Conservation (phyloP, 2,329 filamentous ascomycete genomes). For the Mycosphaerella sp. region DNA sequence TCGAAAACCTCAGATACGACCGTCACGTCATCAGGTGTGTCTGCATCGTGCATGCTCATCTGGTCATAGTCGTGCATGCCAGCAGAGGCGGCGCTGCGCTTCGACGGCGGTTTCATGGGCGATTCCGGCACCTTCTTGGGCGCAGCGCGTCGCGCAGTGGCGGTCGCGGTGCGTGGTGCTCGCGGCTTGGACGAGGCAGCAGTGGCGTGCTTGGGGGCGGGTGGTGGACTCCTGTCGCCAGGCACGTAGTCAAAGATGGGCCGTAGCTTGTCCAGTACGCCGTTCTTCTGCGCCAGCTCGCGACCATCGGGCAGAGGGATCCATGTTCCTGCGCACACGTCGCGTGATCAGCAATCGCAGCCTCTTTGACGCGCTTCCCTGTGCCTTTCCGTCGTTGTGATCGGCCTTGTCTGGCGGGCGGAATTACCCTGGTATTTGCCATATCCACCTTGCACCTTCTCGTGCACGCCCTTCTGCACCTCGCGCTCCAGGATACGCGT, state of each 20-base stretch:
- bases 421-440: conserved; percentile 87
- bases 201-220: conserved; percentile 80
- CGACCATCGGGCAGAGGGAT: conserved; percentile 80
- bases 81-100: conserved; percentile 54
- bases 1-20: conserved; percentile 77
- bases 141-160: conserved; percentile 18
- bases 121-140: conserved; percentile 29
- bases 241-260: conserved; percentile 86
- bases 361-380: not conserved
- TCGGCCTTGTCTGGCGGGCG: not conserved
- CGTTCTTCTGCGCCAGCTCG: conserved; percentile 77
- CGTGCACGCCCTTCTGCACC: conserved; percentile 91
- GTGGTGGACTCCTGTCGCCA: conserved; percentile 81
- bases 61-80: conserved; percentile 25
- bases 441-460: conserved; percentile 97
- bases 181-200: conserved; percentile 69
- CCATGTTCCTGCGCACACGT: conserved; percentile 66
- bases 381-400: not conserved
- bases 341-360: conserved; percentile 11
- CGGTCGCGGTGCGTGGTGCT: conserved; percentile 49
- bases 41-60: conserved; percentile 45
- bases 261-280: conserved; percentile 71
- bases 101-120: conserved; percentile 37
- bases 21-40: conserved; percentile 76
- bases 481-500: conserved; percentile 94